phyloP scores from a whole-genome alignment of 2,329 filamentous ascomycete species.

The Boeremia lycopersici region DNA sequence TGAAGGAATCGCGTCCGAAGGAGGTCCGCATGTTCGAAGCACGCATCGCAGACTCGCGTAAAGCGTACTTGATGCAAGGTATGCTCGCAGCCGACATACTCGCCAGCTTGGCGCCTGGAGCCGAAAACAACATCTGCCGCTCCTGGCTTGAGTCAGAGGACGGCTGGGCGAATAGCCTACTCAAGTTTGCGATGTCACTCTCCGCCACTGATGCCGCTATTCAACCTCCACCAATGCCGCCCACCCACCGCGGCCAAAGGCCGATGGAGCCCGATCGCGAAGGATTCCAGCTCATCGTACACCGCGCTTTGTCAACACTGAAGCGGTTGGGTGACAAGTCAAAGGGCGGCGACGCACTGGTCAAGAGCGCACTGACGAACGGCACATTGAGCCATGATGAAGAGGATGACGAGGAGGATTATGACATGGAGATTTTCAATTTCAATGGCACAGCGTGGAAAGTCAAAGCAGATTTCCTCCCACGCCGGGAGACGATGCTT shows the following conservation, averaged over 20 bases:
- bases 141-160: constrained; percentile 84
- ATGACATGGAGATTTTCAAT: constrained; percentile 42
- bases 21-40: constrained; percentile 52
- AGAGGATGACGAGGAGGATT: constrained; percentile 36
- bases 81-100: constrained; percentile 89
- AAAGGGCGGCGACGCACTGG: constrained; percentile 42
- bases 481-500: constrained; percentile 53
- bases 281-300: constrained; percentile 50
- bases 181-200: constrained; percentile 75
- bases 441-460: constrained; percentile 42
- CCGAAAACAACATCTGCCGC: constrained; percentile 74
- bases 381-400: constrained; percentile 35
- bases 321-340: constrained; percentile 54
- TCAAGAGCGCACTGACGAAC: constrained; percentile 36
- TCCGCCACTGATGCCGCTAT: constrained; percentile 38
- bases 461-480: constrained; percentile 51
- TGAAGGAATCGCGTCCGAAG: constrained; percentile 53
- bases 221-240: constrained; percentile 34
- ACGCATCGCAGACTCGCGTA: constrained; percentile 78
- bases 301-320: constrained; percentile 55
- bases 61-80: constrained; percentile 89
- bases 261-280: constrained; percentile 43
- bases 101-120: constrained; percentile 71
- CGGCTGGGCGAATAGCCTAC: constrained; percentile 80
- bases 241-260: constrained; percentile 38